A percentile compares a stretch with the other conserved stretches of the same genome.
Evolutionary conservation across 2,329 filamentous ascomycete species (phyloP).

Genomic region (Fonsecaea multimorphosa): DNA sequence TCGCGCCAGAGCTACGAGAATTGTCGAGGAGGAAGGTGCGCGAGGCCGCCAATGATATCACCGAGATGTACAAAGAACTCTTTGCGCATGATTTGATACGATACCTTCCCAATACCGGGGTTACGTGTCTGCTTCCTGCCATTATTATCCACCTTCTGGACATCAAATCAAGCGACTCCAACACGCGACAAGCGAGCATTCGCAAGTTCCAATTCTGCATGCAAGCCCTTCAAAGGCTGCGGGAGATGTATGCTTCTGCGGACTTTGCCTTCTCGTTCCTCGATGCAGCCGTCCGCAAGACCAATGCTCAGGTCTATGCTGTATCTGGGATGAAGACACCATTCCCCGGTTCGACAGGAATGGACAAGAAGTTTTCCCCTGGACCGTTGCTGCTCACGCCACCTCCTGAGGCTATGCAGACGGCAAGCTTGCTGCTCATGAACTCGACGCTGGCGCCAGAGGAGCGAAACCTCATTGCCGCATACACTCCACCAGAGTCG

Average conservation of each 20-base stretch:
- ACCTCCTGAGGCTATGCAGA: constrained; percentile 38
- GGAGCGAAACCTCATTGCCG: constrained; percentile 32
- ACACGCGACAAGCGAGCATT: constrained; percentile 73
- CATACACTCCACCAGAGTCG: constrained; percentile 33
- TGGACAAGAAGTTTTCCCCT: constrained; percentile 15
- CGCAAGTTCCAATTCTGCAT: constrained; percentile 90
- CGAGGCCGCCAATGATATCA: constrained; percentile 83
- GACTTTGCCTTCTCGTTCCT: constrained; percentile 95
- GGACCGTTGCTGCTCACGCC: constrained; percentile 35
- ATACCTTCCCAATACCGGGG: constrained; percentile 85
- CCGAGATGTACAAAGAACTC: constrained; percentile 78
- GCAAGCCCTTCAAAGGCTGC: constrained; percentile 83
- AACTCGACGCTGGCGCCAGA: constrained; percentile 33
- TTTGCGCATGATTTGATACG: constrained; percentile 74
- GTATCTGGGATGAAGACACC: constrained; percentile 3
- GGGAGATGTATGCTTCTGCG: constrained; percentile 90
- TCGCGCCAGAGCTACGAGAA: constrained; percentile 75
- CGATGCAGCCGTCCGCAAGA: constrained; percentile 91
- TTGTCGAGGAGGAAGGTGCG: constrained; percentile 82
- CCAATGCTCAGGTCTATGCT: constrained; percentile 48
- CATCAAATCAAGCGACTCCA: constrained; percentile 80
- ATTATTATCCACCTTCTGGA: constrained; percentile 94
- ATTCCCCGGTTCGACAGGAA: not conserved
- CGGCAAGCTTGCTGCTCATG: constrained; percentile 29
- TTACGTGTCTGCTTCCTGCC: constrained; percentile 87